These are phyloP conservation scores for Cornus controversa DNA, from an alignment of 148 eudicot genomes.

Conservation along the genomic window DNA sequence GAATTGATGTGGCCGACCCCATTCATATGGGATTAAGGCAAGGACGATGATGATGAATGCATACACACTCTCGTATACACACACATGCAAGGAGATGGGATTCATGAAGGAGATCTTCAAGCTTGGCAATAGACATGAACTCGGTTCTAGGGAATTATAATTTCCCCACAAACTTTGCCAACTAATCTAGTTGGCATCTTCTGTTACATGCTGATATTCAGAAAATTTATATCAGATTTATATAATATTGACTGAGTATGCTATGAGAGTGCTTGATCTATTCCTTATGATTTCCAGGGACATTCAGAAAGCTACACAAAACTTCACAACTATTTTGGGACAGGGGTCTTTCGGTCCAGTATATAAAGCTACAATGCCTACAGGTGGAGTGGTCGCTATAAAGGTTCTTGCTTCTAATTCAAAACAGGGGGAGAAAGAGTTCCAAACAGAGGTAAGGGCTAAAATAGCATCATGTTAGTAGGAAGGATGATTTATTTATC, in stretches of 20 bases:
- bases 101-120: not conserved
- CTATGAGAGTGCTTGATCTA: not conserved
- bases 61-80: too few relatives aligned
- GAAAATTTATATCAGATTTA: not conserved
- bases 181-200: not conserved
- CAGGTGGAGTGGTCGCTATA: slow-evolving; percentile 84
- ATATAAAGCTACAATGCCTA: slow-evolving; percentile 85
- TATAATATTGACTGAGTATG: not conserved
- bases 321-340: slow-evolving; percentile 84
- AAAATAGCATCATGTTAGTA: not conserved
- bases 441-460: slow-evolving; percentile 83
- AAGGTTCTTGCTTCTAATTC: slow-evolving; percentile 94
- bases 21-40: too few relatives aligned
- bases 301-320: slow-evolving; percentile 85
- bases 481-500: not conserved
- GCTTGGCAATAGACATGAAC: not conserved
- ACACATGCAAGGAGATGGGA: not conserved
- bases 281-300: slow-evolving; percentile 52
- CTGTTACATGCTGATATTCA: not conserved
- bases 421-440: slow-evolving; percentile 94
- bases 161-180: not conserved
- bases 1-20: too few relatives aligned
- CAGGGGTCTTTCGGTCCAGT: slow-evolving; percentile 97
- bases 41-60: too few relatives aligned
- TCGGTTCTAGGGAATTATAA: not conserved